Percentiles rank a stretch among this genome's conserved stretches.
phyloP scores from a whole-genome alignment of 106 monocot species.

The Apostasia shenzhenica region DNA sequence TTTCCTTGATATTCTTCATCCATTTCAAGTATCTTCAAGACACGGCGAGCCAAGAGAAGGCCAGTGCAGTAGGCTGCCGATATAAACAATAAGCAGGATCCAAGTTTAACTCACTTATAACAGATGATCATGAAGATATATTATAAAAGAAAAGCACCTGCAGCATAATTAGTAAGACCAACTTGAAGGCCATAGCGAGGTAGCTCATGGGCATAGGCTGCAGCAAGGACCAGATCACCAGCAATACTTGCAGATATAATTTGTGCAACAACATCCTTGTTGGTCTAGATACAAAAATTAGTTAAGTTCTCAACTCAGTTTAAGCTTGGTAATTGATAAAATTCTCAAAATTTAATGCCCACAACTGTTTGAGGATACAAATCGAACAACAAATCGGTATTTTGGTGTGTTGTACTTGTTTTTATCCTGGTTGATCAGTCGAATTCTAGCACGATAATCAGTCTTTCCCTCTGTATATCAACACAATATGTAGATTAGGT shows the following conservation, averaged over 20 bases:
- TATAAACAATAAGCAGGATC: not conserved
- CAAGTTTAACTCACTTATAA: not conserved
- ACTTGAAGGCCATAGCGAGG: constrained; percentile 88
- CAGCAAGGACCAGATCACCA: constrained; percentile 71
- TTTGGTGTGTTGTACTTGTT: constrained; percentile 95
- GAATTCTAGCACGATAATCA: constrained; percentile 81
- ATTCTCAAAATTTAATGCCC: too few species aligned
- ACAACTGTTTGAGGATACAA: constrained; percentile 42
- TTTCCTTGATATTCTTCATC: constrained; percentile 85
- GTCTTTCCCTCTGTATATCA: constrained; percentile 67
- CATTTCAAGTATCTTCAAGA: constrained; percentile 73
- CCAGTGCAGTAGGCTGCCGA: constrained; percentile 81
- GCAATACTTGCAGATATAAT: constrained; percentile 75
- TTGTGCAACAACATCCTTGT: constrained; percentile 73
- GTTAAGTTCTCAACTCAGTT: constrained; percentile 8
- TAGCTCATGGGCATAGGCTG: constrained; percentile 86
- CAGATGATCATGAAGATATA: not conserved
- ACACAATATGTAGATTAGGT: not conserved
- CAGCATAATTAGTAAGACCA: constrained; percentile 94
- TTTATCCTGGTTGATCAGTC: constrained; percentile 88
- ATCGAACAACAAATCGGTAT: constrained; percentile 88
- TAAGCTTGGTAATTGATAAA: too few species aligned
- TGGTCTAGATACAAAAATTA: constrained; percentile 37
- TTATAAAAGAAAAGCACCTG: constrained; percentile 35
- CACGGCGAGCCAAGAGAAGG: constrained; percentile 86